phyloP scores from a whole-genome alignment of 73 alveolate species.

The Tetrahymena elliotti region DNA sequence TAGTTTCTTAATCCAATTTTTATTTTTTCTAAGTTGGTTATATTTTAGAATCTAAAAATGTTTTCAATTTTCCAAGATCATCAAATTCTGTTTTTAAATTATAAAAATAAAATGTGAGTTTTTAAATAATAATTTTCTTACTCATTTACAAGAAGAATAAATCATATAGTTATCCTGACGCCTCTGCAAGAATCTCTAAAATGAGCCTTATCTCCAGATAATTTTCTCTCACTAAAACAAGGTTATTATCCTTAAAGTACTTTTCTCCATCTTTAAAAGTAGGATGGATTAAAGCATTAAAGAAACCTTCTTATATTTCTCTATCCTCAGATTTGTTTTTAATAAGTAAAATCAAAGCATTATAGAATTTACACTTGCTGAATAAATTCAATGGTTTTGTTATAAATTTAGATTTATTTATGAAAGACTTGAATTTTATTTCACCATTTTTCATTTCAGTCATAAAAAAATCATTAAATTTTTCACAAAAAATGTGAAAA shows the following conservation, averaged over 20 bases:
- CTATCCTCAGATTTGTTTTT: background rate
- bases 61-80: background rate
- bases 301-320: background rate
- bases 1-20: background rate
- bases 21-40: background rate
- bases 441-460: background rate
- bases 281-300: background rate
- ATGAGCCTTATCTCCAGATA: background rate
- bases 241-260: background rate
- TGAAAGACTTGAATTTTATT: background rate
- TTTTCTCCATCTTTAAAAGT: background rate
- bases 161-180: background rate
- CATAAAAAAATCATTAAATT: background rate
- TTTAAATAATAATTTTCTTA: background rate
- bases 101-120: background rate
- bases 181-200: background rate
- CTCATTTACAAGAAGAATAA: background rate
- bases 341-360: background rate
- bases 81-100: background rate
- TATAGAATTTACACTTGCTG: background rate
- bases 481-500: background rate
- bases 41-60: background rate
- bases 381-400: background rate
- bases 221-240: background rate
- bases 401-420: background rate